Conservation (phyloP, 2,329 filamentous ascomycete species). For the Ceratocystis colombiana region DNA sequence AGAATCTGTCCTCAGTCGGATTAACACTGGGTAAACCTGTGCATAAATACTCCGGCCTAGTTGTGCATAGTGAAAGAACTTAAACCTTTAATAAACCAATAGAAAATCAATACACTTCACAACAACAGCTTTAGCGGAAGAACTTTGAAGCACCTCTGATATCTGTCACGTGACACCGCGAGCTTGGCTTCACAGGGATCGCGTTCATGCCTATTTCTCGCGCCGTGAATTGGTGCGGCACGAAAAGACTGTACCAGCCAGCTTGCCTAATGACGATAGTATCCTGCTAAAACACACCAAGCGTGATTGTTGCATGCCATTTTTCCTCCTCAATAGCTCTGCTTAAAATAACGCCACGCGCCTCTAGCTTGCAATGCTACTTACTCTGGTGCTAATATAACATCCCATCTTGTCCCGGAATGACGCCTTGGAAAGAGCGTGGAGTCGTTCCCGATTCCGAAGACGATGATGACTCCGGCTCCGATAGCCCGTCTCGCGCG, state of each 20-base stretch:
- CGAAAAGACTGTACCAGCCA: background rate
- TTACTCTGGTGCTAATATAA: background rate
- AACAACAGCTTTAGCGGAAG: background rate
- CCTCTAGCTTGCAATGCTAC: constrained; percentile 1
- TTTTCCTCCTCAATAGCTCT: background rate
- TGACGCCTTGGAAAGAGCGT: constrained; percentile 42
- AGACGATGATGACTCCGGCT: constrained; percentile 40
- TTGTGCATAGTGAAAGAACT: too few species aligned
- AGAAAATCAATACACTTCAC: too few species aligned
- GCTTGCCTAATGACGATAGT: background rate
- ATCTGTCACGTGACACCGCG: constrained; percentile 24
- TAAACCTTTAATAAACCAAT: too few species aligned
- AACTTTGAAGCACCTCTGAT: too few species aligned
- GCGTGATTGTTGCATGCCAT: background rate
- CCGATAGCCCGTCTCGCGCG: constrained; percentile 34
- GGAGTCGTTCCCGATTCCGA: constrained; percentile 45
- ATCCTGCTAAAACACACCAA: background rate
- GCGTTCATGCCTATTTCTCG: constrained; percentile 5
- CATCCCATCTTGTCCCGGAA: constrained; percentile 27
- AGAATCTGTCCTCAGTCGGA: too few species aligned
- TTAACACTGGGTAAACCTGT: too few species aligned
- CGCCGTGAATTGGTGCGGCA: background rate
- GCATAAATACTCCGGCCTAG: too few species aligned
- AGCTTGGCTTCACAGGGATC: constrained; percentile 18
- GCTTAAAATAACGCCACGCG: background rate